Conservation (phyloP, 768 basidiomycete genomes). For the Tephrocybe sp. region DNA sequence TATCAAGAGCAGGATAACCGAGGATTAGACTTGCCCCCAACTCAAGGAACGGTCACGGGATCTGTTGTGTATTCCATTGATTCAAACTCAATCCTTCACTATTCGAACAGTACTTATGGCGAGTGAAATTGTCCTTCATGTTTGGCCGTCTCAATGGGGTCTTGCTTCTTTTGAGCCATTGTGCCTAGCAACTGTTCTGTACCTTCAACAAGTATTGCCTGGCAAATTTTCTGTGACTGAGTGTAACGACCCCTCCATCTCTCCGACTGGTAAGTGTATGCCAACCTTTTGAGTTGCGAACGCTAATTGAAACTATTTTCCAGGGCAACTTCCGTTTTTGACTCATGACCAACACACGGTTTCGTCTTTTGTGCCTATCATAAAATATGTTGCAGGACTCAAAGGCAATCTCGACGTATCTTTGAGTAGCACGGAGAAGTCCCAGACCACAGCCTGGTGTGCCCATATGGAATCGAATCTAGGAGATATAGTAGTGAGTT, state of each 20-base stretch:
- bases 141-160: constrained; percentile 71
- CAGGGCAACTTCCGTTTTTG: constrained; percentile 75
- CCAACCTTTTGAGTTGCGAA: constrained; percentile 7
- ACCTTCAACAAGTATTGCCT: constrained; percentile 68
- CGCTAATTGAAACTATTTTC: not conserved
- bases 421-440: constrained; percentile 45
- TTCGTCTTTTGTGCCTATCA: constrained; percentile 57
- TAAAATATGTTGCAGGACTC: constrained; percentile 62
- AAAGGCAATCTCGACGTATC: constrained; percentile 49
- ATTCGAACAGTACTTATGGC: constrained; percentile 1
- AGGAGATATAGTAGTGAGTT: constrained; percentile 72
- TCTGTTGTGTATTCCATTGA: too few species aligned
- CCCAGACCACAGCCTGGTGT: constrained; percentile 60
- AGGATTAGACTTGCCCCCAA: too few species aligned
- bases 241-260: constrained; percentile 68
- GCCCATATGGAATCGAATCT: constrained; percentile 66
- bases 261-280: constrained; percentile 65
- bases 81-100: not conserved
- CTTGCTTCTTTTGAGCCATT: constrained; percentile 67
- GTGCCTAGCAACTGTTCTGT: constrained; percentile 65
- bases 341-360: constrained; percentile 53
- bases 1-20: too few species aligned
- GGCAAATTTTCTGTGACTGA: constrained; percentile 64
- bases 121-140: constrained; percentile 44
- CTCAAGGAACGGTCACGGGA: too few species aligned